Base-by-base conservation (phyloP, 108 stramenopile species). In the Skeletonema potamos region DNA sequence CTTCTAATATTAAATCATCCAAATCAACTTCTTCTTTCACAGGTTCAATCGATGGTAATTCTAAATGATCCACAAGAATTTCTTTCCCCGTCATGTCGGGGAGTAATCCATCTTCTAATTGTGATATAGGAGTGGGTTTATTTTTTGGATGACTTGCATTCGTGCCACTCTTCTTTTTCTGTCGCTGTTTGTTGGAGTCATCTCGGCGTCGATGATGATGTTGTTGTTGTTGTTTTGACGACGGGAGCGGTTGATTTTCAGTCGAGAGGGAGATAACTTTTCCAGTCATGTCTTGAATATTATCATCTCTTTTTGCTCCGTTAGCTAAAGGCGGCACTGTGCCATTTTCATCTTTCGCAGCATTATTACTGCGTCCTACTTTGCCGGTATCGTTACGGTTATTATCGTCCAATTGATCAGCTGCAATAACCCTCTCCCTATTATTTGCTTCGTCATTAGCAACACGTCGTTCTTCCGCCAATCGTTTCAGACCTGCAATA, bases 281-380 rank as follows among this genome's bases (percentile, higher is more conserved):
- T 0, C 61, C 61, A 2, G 61, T 62, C 61, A 62, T 62, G 61
- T 62, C 61, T 33, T 36, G 61, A 13, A 62, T 6, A 32, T 60
- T 6, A 32, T 60, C 28, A 2, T 51, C 22, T 4, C 7, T 4
- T 6, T 51, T 51, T 0, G 6, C 4, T 22, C 7, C 22, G 22
- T 22, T 22, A 7, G 9, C 48, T n/a, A 51, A 9, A 8, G 6
- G 1, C 48, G 22, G 2, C 22, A 51, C 20, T n/a, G 48, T 51
- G 17, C 44, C 44, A 46, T 6, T 17, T 17, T 46, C 44, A 46
- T 46, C 17, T 46, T 18, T 20, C 12, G 36, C 36, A 37, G 36
- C 12, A 11, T 37, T 12, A 37, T 13, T 37, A 37, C 36, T 37
- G 9, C 36, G 30, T 11, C 12, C 36, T 12, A 1, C 36, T 37